Conservation (phyloP, 352 stramenopile species). For the Pythium insidiosum region DNA sequence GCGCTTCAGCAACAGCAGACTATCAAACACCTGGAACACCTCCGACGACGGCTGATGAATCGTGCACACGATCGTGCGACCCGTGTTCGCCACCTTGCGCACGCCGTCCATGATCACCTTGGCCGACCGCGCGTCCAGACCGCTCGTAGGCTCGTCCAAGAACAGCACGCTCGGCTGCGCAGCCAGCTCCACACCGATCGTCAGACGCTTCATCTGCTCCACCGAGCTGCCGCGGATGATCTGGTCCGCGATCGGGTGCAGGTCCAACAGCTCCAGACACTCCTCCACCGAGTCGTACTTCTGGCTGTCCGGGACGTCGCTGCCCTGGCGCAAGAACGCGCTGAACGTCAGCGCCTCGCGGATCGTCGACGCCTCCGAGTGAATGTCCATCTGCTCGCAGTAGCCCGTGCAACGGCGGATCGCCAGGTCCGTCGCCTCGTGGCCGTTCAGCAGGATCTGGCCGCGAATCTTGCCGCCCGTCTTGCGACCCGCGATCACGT, state of each 20-base stretch:
- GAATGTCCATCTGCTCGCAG: constrained; percentile 87
- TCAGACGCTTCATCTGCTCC: constrained; percentile 46
- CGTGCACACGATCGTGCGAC: constrained; percentile 18
- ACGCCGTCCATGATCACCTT: constrained; percentile 76
- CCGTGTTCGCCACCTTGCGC: constrained; percentile 58
- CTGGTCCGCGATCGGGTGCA: too few relatives aligned
- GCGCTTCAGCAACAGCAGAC: constrained; percentile 52
- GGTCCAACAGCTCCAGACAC: constrained; percentile 21
- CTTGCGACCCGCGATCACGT: too few relatives aligned
- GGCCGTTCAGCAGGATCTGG: too few relatives aligned
- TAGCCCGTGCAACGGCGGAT: constrained; percentile 64
- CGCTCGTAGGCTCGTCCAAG: constrained; percentile 69
- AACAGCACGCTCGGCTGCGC: constrained; percentile 76
- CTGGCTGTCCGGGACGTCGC: constrained; percentile 5
- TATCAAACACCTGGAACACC: constrained; percentile 76
- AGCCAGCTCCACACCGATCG: constrained; percentile 61
- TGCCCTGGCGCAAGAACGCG: constrained; percentile 69
- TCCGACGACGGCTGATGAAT: too few relatives aligned
- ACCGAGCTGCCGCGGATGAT: too few relatives aligned
- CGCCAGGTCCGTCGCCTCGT: too few relatives aligned
- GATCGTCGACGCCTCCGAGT: constrained; percentile 86
- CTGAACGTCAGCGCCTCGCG: constrained; percentile 91
- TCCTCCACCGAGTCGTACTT: constrained; percentile 29
- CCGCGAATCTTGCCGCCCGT: too few relatives aligned
- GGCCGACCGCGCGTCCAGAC: constrained; percentile 75